Conservation (phyloP, 2,329 filamentous ascomycete genomes). For the Exserohilum rostratum region DNA sequence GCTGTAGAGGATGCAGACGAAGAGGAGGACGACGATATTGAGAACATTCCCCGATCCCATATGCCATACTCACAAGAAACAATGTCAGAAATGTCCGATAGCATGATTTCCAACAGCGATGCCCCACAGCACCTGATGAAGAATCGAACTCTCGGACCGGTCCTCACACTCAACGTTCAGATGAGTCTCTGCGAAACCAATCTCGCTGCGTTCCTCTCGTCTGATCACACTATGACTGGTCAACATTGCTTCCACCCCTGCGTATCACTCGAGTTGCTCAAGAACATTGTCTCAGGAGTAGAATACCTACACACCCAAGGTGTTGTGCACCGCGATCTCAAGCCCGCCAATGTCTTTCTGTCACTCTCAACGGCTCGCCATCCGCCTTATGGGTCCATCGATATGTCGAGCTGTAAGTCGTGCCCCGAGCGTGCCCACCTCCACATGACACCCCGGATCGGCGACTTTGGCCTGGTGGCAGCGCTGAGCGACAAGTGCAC, state of each 20-base stretch:
- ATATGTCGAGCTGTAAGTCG: conserved; percentile 53
- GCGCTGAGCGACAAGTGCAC: conserved; percentile 53
- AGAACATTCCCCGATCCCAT: conserved; percentile 52
- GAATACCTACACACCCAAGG: conserved; percentile 67
- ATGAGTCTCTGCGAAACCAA: conserved; percentile 70
- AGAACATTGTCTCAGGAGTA: conserved; percentile 66
- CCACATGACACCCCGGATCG: conserved; percentile 66
- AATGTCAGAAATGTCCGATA: conserved; percentile 31
- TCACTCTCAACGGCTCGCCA: conserved; percentile 50
- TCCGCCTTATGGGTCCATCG: conserved; percentile 53
- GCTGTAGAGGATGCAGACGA: conserved; percentile 42
- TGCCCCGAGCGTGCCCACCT: conserved; percentile 50
- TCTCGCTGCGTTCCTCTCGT: conserved; percentile 62
- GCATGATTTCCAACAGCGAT: conserved; percentile 48
- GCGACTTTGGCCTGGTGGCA: conserved; percentile 71
- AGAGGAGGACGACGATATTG: conserved; percentile 55
- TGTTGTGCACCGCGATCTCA: conserved; percentile 70
- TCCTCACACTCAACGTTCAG: conserved; percentile 67
- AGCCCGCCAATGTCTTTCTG: conserved; percentile 72
- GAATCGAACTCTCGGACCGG: conserved; percentile 27
- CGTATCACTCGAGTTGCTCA: conserved; percentile 63
- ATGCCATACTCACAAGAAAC: conserved; percentile 28
- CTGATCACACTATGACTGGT: conserved; percentile 26
- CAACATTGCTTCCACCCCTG: conserved; percentile 68
- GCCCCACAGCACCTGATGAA: conserved; percentile 31